phyloP scores from a whole-genome alignment of 139 green algal genomes.

The Chlamydomonas urium region DNA sequence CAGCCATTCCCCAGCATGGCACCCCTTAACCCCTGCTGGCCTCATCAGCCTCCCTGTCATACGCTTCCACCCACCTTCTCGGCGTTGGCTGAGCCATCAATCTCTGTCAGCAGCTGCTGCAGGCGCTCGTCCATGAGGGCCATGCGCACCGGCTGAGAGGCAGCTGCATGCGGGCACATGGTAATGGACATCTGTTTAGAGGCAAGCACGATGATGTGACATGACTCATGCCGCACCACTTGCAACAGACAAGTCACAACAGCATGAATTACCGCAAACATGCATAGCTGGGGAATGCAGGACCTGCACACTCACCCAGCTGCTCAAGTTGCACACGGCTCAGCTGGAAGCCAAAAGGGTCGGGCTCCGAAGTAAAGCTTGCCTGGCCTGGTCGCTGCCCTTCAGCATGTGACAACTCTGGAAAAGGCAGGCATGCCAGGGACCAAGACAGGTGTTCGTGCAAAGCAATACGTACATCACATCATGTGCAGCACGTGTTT shows the following conservation, averaged over 20 bases:
- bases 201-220: not conserved
- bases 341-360: slow-evolving; percentile 12
- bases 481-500: not conserved
- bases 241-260: not conserved
- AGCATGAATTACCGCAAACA: not conserved
- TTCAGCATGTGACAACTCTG: not conserved
- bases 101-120: not conserved
- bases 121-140: slow-evolving; percentile 10
- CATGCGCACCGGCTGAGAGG: not conserved
- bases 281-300: not conserved
- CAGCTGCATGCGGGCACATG: not conserved
- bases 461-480: not conserved
- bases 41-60: too few species aligned
- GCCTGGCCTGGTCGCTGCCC: not conserved
- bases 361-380: not conserved
- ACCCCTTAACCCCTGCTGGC: too few species aligned
- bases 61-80: slow-evolving; percentile 11
- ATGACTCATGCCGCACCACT: not conserved
- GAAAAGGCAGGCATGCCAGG: not conserved
- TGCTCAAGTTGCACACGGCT: not conserved
- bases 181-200: not conserved
- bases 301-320: not conserved
- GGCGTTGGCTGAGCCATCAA: not conserved
- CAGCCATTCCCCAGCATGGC: too few species aligned
- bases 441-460: not conserved